phyloP scores from a whole-genome alignment of 176 grass and related monocot genomes.

The Carex littledalei region DNA sequence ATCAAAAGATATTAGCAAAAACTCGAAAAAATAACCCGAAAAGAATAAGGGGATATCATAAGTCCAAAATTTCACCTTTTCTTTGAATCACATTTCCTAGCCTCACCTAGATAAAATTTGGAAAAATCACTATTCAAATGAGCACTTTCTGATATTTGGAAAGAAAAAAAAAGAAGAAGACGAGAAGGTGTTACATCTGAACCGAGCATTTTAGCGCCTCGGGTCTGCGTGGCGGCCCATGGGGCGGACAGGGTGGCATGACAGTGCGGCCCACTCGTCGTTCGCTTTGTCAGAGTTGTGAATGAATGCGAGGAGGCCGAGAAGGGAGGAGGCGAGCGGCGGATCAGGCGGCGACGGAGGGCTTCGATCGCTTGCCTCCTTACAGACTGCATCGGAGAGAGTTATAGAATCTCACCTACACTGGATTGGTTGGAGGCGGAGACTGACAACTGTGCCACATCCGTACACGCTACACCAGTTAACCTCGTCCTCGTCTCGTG shows the following conservation, averaged over 20 bases:
- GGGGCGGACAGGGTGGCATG: background rate
- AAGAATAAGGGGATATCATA: background rate
- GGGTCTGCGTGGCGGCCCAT: slow-evolving; percentile 11
- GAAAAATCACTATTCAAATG: background rate
- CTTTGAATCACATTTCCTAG: slow-evolving; percentile 26
- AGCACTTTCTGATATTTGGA: background rate
- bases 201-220: slow-evolving; percentile 20
- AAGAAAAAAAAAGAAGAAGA: background rate
- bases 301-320: background rate
- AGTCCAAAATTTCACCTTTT: slow-evolving; percentile 20
- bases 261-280: background rate
- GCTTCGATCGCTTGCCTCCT: slow-evolving; percentile 1
- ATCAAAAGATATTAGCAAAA: slow-evolving; percentile 9
- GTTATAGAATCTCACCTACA: background rate
- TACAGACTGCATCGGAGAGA: background rate
- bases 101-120: slow-evolving; percentile 11
- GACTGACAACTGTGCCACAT: no score
- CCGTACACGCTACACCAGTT: no score
- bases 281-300: slow-evolving; percentile 3
- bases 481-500: no score
- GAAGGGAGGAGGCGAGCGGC: background rate
- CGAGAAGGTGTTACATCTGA: background rate
- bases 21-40: background rate
- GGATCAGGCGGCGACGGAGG: background rate
- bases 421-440: background rate